These are phyloP conservation scores for Plectranthus barbatus DNA, from an alignment of 257 asterid genomes.

Conservation along the genomic window DNA sequence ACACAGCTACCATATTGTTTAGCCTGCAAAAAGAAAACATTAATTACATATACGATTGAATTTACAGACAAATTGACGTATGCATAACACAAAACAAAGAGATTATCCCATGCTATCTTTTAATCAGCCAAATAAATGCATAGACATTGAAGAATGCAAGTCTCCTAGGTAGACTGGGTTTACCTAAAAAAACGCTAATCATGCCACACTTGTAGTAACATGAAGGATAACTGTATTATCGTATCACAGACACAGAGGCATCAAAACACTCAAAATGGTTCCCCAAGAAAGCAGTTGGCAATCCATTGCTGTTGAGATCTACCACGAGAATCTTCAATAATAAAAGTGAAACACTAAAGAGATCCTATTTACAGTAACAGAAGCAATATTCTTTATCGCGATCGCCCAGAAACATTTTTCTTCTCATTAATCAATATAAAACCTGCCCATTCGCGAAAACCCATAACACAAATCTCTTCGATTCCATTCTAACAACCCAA, in stretches of 20 bases:
- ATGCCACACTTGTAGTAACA: background rate
- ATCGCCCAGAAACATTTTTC: background rate
- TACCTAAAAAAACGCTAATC: background rate
- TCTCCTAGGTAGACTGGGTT: background rate
- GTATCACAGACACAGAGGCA: background rate
- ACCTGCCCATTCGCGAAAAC: background rate
- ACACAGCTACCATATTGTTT: conserved; percentile 81
- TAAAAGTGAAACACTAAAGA: background rate
- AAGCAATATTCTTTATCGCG: background rate
- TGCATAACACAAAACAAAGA: too few relatives aligned
- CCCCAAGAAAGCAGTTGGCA: background rate
- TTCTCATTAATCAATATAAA: background rate
- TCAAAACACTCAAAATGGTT: background rate
- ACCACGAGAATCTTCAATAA: background rate
- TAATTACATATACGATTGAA: background rate
- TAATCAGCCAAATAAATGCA: too few relatives aligned
- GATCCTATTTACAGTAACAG: background rate
- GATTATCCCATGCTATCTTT: too few relatives aligned
- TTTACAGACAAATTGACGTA: background rate
- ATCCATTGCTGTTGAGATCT: background rate
- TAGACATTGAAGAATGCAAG: too few relatives aligned
- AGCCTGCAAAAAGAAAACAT: conserved; percentile 38
- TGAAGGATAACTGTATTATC: too few relatives aligned
- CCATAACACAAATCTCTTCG: background rate
- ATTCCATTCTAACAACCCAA: background rate